Evolutionary conservation across 768 basidiomycete genomes (phyloP), one percentile per base, ranked within the genome.

Genomic region (Boletus rubescentipes): DNA sequence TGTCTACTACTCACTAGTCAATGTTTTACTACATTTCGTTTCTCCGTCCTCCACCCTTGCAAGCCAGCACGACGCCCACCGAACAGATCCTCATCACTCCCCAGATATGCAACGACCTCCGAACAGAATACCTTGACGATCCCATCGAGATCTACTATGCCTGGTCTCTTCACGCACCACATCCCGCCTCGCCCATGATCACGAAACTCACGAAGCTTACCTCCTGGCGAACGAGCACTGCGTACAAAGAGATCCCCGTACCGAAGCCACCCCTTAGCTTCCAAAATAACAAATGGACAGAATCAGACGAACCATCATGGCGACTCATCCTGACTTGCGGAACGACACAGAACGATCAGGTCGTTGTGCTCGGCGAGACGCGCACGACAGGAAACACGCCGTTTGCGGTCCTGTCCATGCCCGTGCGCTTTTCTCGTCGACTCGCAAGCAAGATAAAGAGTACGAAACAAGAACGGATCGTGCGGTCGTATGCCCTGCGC

Each of bases 21-120:
- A 26, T 93, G 92, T 93, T 88, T 73, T 90, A 79, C 77, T 96
- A 95, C 72, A 67, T 95, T 38, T 94, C 90, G 26, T 95, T 95
- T 67, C 82, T 95, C 15, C 86, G 91, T 41, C 91, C 93, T 11
- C 94, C 92, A 4, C 90, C 92, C 4, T 60, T 73, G 4, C 78
- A 79, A 46, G 74, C 77, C 0, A 65, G 75, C 8, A 72, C 77
- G 2, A 67, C 73, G 10, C 72, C 72, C 0, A 61, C 67, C 1
- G 61, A 66, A 16, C 53, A 53, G 5, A 71, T 94, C 46, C 69
- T 74, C 12, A 80, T 95, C 47, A 91, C 86, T 2, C 91, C 91
- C 1, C 93, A 95, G 68, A 82, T 97, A 55, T 84, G 87, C 30
- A 96, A 97, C 67, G 94, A 96, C 61, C 79, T 96, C 21, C 81